These are phyloP conservation scores for Phtheirospermum japonicum DNA, from an alignment of 257 asterid species.

Conservation along the genomic window DNA sequence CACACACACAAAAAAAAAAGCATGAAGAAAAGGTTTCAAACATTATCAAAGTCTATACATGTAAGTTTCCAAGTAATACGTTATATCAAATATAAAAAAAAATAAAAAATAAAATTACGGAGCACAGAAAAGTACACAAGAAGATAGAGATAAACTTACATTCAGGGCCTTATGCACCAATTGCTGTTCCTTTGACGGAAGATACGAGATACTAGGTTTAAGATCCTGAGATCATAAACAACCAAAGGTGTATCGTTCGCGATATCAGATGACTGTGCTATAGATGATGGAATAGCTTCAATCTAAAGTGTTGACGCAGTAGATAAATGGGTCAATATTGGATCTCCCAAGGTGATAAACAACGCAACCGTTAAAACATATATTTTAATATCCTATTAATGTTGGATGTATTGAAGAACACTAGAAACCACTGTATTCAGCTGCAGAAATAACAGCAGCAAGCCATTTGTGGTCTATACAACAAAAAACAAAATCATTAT, in stretches of 20 bases:
- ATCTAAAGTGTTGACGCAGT: not conserved
- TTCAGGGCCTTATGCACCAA: constrained; percentile 57
- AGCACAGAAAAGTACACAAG: not conserved
- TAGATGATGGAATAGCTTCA: not conserved
- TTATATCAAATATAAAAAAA: not conserved
- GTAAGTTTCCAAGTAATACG: not conserved
- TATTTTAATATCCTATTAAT: not conserved
- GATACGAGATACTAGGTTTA: constrained; percentile 63
- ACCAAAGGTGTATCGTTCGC: not conserved
- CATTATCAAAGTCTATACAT: not conserved
- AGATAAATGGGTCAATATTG: no score
- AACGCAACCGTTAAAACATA: not conserved
- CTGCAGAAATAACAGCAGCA: not conserved
- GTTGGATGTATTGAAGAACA: not conserved
- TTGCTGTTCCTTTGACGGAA: constrained; percentile 54
- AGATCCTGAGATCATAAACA: constrained; percentile 56
- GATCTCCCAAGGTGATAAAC: not conserved
- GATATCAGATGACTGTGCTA: not conserved
- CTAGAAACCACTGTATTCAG: not conserved
- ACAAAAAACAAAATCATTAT: not conserved
- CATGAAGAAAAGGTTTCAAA: not conserved
- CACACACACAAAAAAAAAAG: not conserved
- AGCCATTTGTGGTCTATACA: not conserved
- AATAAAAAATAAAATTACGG: not conserved
- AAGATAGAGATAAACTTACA: constrained; percentile 42